phyloP scores from a whole-genome alignment of 1,284 basidiomycete species.

The Porogramme epimiltina region DNA sequence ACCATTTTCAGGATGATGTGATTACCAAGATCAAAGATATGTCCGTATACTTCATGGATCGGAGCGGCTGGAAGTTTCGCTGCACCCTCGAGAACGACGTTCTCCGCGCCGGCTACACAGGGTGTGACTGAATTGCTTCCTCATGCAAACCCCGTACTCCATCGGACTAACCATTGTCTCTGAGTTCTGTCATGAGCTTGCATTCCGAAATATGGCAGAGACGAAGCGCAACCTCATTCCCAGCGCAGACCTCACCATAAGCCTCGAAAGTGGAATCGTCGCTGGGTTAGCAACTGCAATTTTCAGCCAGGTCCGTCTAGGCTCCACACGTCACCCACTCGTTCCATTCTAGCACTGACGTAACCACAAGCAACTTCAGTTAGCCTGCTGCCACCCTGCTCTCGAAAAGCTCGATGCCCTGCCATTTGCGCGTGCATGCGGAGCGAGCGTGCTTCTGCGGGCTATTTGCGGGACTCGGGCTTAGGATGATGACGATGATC shows the following conservation, averaged over 20 bases:
- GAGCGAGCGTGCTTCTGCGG: slow-evolving; percentile 65
- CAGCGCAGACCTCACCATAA: slow-evolving; percentile 62
- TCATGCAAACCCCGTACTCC: slow-evolving; percentile 83
- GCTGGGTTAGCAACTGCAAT: slow-evolving; percentile 90
- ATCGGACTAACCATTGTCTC: slow-evolving; percentile 89
- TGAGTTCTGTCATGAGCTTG: slow-evolving; percentile 84
- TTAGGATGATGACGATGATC: slow-evolving; percentile 90
- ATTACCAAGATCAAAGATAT: not conserved
- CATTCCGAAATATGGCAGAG: slow-evolving; percentile 70
- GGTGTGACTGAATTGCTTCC: too few species aligned
- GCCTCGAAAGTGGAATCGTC: slow-evolving; percentile 80
- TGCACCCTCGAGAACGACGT: too few species aligned
- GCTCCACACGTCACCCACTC: too few species aligned
- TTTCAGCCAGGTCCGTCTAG: slow-evolving; percentile 68
- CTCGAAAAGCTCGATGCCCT: slow-evolving; percentile 67
- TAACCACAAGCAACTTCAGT: slow-evolving; percentile 21
- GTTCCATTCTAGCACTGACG: not conserved
- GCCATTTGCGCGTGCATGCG: slow-evolving; percentile 55
- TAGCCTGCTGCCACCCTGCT: slow-evolving; percentile 73
- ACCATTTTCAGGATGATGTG: not conserved
- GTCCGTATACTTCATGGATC: not conserved
- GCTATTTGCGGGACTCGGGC: slow-evolving; percentile 83
- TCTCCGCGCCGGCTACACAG: not conserved
- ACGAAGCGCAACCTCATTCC: slow-evolving; percentile 57
- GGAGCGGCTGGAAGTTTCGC: too few species aligned